phyloP scores from a whole-genome alignment of 768 basidiomycete species.

The Mycena sanguinolenta region DNA sequence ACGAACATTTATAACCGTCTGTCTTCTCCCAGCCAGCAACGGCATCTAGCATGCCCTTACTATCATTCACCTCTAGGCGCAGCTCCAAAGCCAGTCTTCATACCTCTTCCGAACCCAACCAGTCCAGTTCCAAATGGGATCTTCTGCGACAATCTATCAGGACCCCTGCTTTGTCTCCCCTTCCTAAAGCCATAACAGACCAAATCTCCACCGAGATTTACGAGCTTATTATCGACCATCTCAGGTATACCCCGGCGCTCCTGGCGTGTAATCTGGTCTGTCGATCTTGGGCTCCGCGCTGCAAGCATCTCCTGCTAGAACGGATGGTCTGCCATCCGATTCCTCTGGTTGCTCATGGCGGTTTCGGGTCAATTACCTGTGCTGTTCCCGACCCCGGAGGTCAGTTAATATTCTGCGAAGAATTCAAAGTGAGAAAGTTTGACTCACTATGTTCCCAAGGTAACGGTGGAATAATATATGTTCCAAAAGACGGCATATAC shows the following conservation, averaged over 20 bases:
- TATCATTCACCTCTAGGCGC: slow-evolving; percentile 10
- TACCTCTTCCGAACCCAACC: neutral
- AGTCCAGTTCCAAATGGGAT: slow-evolving; percentile 19
- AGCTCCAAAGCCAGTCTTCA: neutral
- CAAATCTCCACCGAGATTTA: slow-evolving; percentile 34
- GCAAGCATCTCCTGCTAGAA: slow-evolving; percentile 22
- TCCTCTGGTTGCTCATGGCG: slow-evolving; percentile 13
- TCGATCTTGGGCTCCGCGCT: slow-evolving; percentile 34
- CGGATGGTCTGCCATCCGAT: slow-evolving; percentile 19
- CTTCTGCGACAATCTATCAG: slow-evolving; percentile 1
- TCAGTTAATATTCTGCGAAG: neutral
- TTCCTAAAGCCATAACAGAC: slow-evolving; percentile 22
- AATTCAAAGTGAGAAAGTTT: neutral
- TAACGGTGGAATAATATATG: slow-evolving; percentile 24
- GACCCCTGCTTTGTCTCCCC: neutral
- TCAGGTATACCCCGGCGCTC: slow-evolving; percentile 17
- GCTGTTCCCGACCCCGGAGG: slow-evolving; percentile 14
- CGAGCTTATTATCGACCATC: slow-evolving; percentile 33
- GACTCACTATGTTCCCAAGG: neutral
- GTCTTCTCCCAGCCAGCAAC: no score
- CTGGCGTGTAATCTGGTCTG: slow-evolving; percentile 34
- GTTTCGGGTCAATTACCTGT: slow-evolving; percentile 15
- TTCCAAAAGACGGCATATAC: slow-evolving; percentile 30
- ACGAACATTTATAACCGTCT: neutral
- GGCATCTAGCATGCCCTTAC: slow-evolving; percentile 16